phyloP scores from a whole-genome alignment of 208 protist genomes.

The Leishmania arabica region DNA sequence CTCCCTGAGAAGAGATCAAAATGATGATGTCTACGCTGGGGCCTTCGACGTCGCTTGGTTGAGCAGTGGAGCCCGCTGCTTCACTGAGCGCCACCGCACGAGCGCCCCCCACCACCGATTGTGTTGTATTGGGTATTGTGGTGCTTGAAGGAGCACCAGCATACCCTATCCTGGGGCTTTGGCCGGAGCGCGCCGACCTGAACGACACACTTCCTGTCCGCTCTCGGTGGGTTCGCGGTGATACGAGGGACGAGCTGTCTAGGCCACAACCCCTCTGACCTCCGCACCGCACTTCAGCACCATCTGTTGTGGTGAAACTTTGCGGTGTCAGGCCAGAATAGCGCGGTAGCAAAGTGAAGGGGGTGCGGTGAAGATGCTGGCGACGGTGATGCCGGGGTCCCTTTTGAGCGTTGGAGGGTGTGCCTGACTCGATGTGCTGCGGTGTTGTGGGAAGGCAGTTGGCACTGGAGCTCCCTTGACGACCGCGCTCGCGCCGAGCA shows the following conservation, averaged over 20 bases:
- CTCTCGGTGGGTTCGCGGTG: background rate
- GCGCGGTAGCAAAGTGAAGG: background rate
- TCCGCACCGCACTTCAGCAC: background rate
- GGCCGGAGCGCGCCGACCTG: background rate
- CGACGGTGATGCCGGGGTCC: background rate
- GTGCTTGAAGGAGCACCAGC: background rate
- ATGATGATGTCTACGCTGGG: conserved; percentile 14
- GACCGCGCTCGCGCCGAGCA: conserved; percentile 5
- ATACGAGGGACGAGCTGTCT: background rate
- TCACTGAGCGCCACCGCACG: background rate
- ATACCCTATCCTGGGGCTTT: background rate
- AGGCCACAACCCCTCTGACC: background rate
- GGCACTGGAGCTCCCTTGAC: background rate
- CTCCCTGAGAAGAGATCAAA: conserved; percentile 11
- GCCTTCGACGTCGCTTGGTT: background rate
- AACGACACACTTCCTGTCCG: background rate
- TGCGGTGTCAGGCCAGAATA: background rate
- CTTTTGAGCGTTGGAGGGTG: background rate
- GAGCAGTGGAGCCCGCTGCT: background rate
- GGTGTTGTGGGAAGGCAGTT: background rate
- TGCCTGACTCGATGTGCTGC: background rate
- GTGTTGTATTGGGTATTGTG: background rate
- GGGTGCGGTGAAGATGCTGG: background rate
- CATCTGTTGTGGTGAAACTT: background rate
- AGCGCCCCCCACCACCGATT: background rate